These are phyloP conservation scores for Cercospora beticola DNA, from an alignment of 2,329 filamentous ascomycete species.

Conservation along the genomic window DNA sequence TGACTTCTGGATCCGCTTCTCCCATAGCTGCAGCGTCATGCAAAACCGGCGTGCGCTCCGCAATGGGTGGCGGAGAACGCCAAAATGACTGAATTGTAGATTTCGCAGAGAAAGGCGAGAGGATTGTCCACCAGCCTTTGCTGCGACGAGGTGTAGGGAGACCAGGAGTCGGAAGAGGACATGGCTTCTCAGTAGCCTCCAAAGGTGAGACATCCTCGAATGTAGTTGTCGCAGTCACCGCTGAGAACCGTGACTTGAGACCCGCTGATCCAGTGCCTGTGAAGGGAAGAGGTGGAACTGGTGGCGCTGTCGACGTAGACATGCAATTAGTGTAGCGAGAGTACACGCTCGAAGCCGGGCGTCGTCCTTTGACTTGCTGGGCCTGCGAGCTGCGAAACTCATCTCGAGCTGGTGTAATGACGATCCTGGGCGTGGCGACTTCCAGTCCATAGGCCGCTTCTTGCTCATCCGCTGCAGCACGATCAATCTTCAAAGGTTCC, in stretches of 20 bases:
- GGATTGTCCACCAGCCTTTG: constrained; percentile 75
- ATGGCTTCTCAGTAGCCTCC: neutral
- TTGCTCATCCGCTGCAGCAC: constrained; percentile 30
- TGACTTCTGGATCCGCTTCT: constrained; percentile 17
- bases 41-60: constrained; percentile 25
- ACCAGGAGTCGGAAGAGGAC: constrained; percentile 16
- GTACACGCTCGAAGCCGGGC: constrained; percentile 60
- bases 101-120: constrained; percentile 62
- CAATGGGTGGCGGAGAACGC: constrained; percentile 27
- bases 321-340: constrained; percentile 52
- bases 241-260: constrained; percentile 16
- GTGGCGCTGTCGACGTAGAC: constrained; percentile 49
- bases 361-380: constrained; percentile 33
- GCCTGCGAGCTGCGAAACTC: constrained; percentile 57
- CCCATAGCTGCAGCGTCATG: constrained; percentile 30
- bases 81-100: constrained; percentile 28
- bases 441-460: constrained; percentile 13
- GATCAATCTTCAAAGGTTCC: constrained; percentile 33
- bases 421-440: constrained; percentile 49
- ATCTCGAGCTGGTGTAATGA: constrained; percentile 55
- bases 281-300: constrained; percentile 59
- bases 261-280: neutral
- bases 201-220: constrained; percentile 39
- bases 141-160: constrained; percentile 58
- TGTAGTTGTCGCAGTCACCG: constrained; percentile 40